Evolutionary conservation across 176 grass and related monocot genomes (phyloP).

Genomic region (Hsuehochloa calcarea): DNA sequence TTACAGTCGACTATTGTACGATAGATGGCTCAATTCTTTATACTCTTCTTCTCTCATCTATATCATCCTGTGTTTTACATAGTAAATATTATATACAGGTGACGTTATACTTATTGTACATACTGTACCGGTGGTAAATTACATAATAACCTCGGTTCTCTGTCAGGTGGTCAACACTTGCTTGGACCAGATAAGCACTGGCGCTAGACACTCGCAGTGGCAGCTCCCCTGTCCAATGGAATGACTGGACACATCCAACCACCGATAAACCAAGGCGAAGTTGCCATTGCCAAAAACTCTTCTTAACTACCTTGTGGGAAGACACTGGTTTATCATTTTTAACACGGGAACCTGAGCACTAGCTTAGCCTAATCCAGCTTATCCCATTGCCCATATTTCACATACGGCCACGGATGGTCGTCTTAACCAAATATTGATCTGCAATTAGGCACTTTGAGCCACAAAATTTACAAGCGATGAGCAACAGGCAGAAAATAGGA

Average conservation of each 20-base stretch:
- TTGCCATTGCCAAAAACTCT: slow-evolving; percentile 17
- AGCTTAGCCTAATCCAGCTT: neutral
- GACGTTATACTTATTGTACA: no score
- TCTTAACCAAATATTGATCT: no score
- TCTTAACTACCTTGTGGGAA: neutral
- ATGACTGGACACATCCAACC: neutral
- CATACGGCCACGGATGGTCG: no score
- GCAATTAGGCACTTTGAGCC: no score
- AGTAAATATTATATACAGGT: no score
- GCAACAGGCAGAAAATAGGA: no score
- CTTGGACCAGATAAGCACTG: neutral
- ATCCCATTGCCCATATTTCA: neutral
- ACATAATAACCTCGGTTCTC: neutral
- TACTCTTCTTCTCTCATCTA: no score
- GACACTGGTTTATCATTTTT: neutral
- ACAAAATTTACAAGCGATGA: no score
- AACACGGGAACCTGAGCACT: neutral
- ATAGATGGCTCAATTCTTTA: no score
- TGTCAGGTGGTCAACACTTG: neutral
- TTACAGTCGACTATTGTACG: no score
- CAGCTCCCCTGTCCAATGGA: neutral
- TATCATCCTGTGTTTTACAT: no score
- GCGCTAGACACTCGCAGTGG: neutral
- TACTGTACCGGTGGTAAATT: no score
- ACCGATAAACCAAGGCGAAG: neutral